Percentiles rank a stretch among this genome's conserved stretches.
Evolutionary conservation across 169 alveolate genomes (phyloP).

Genomic region (Plasmodium fragile): DNA sequence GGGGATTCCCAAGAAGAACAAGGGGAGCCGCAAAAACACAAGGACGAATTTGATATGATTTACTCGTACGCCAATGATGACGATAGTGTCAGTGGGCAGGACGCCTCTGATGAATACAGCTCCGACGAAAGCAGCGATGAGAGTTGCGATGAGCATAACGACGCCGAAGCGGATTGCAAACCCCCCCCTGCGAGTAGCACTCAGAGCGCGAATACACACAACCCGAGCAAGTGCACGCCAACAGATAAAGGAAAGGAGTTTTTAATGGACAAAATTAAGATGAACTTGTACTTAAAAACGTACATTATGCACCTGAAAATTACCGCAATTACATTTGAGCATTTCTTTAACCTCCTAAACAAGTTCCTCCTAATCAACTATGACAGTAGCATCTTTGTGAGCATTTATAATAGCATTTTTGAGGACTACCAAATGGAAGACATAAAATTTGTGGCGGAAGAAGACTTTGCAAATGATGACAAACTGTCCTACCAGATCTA

Average conservation of each 20-base stretch:
- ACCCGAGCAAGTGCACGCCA: not conserved
- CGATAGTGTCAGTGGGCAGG: slow-evolving; percentile 12
- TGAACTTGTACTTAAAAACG: slow-evolving; percentile 48
- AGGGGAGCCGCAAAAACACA: not conserved
- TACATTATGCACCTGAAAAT: slow-evolving; percentile 74
- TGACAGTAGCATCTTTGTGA: slow-evolving; percentile 34
- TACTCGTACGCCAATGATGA: slow-evolving; percentile 30
- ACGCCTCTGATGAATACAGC: not conserved
- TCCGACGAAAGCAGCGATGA: slow-evolving; percentile 17
- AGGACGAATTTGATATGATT: slow-evolving; percentile 27
- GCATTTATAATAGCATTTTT: slow-evolving; percentile 72
- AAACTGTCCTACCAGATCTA: slow-evolving; percentile 1
- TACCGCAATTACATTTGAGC: slow-evolving; percentile 67
- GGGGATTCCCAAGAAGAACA: not conserved
- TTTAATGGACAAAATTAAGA: slow-evolving; percentile 41
- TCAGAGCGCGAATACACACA: not conserved
- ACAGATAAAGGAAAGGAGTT: slow-evolving; percentile 7
- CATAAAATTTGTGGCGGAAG: slow-evolving; percentile 43
- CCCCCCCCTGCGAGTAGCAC: not conserved
- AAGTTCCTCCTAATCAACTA: slow-evolving; percentile 58
- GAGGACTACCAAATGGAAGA: slow-evolving; percentile 32
- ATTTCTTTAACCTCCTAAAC: slow-evolving; percentile 66
- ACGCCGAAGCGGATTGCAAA: not conserved
- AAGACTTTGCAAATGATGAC: slow-evolving; percentile 27
- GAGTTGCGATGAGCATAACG: not conserved